phyloP scores from a whole-genome alignment of 1,284 basidiomycete species.

The Austroboletus niveus region DNA sequence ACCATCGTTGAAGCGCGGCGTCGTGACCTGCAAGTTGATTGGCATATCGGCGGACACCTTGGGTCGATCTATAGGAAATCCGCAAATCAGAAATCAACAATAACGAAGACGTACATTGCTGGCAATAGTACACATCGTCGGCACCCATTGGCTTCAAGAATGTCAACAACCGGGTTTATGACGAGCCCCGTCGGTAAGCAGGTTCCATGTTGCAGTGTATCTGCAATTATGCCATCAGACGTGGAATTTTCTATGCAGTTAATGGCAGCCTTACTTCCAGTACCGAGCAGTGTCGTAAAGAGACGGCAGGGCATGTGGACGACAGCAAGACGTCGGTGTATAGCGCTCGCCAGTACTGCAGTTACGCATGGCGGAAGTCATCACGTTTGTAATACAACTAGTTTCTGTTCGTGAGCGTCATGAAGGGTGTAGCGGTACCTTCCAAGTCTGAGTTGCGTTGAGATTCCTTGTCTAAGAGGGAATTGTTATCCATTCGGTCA shows the following conservation, averaged over 20 bases:
- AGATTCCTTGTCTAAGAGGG: no score
- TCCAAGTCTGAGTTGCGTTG: no score
- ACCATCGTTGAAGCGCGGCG: no score
- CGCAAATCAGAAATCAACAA: not conserved
- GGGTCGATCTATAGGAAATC: conserved; percentile 19
- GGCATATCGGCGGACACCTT: not conserved
- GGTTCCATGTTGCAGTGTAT: not conserved
- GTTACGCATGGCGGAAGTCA: not conserved
- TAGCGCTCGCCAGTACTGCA: not conserved
- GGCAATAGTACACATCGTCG: conserved; percentile 10
- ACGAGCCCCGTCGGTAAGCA: not conserved
- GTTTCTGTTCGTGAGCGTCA: not conserved
- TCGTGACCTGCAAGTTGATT: not conserved
- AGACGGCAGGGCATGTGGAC: not conserved
- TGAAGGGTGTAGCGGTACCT: no score
- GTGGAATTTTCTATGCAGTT: not conserved
- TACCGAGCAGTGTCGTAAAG: not conserved
- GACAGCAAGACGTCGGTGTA: not conserved
- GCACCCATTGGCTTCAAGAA: conserved; percentile 16
- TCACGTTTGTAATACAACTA: not conserved
- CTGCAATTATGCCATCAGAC: not conserved
- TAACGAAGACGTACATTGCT: conserved; percentile 13
- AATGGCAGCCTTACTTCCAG: not conserved
- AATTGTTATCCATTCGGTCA: no score
- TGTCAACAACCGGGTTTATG: not conserved